Evolutionary conservation across 2,329 filamentous ascomycete genomes (phyloP), one percentile per base, ranked within the genome.

Genomic region (Trichocomaceae sp.): DNA sequence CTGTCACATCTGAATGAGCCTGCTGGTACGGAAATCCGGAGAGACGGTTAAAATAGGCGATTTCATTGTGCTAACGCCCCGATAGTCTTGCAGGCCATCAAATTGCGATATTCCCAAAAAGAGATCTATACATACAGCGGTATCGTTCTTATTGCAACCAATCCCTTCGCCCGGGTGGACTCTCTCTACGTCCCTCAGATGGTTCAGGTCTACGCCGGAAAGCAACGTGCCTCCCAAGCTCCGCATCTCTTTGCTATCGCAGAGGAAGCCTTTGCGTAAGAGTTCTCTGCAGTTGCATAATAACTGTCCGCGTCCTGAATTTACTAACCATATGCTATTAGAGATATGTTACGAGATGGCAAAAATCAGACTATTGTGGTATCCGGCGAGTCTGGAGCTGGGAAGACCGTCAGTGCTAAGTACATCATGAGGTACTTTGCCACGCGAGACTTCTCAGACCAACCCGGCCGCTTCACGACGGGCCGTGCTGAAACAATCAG

Each of bases 381-480:
- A n/a, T 99, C 93, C 35, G 93, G 93, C 71, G 93, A 99, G 75
- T 99, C 93, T 53, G 93, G 93, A 82, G 93, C 93, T 60, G 93
- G 93, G 68, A 99, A 99, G 78, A 99, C 93, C 5, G 93, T 99
- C 71, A 97, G 92, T 74, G 93, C 93, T 65, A 99, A 99, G 77
- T 97, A 99, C 75, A 97, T 99, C 71, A 99, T 99, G 93, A 85
- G 93, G 66, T 99, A 99, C 77, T 99, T 99, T 74, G 93, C 93
- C 59, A 99, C 93, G 44, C 85, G 93, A 82, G 93, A 96, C 74
- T 87, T 91, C 7, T 90, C 93, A 54, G 90, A 95, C 65, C 88
- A 91, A 69, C 86, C 90, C 15, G 86, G 87, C 48, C 86, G 84
- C 60, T 85, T 88, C 64, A 80, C 80, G 53, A 93, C 89, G 73